Conservation (phyloP, 176 grass and related monocot species). For the Zea mays region Zm-B73-REFERENCE-NAM-5.0 NC_050103.1:156552001-156552500, state of each 20-base stretch:
- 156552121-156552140: neutral
- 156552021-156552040: slow-evolving; percentile 35
- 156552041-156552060: slow-evolving; percentile 11
- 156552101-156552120: neutral
- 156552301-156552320: neutral
- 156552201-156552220: neutral
- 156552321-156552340: neutral
- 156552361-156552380: neutral
- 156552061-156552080: neutral
- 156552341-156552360: neutral
- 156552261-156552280: neutral
- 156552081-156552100: neutral
- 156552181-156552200: neutral
- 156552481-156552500: neutral
- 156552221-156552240: neutral
- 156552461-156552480: neutral
- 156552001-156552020: neutral
- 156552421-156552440: slow-evolving; percentile 23
- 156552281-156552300: neutral
- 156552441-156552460: neutral
- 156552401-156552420: slow-evolving; percentile 38
- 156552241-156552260: neutral
- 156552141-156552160: neutral
- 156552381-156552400: neutral
- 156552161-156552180: neutral